Conservation (phyloP, 2,329 filamentous ascomycete genomes). For the Penicillium sumatraense region DNA sequence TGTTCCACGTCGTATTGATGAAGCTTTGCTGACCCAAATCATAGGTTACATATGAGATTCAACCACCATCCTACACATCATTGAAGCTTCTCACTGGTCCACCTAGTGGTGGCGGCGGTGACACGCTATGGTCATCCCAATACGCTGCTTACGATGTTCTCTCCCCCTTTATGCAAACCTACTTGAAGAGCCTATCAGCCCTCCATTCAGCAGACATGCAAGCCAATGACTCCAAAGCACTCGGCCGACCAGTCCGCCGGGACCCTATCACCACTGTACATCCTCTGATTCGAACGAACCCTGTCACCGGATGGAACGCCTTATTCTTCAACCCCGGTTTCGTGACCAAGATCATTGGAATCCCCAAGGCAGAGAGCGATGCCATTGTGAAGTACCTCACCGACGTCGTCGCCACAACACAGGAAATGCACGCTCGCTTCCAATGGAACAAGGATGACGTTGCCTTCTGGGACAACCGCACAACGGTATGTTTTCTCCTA, state of each 20-base stretch:
- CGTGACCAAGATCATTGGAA: conserved; percentile 61
- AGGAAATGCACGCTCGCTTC: conserved; percentile 71
- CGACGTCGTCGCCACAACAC: conserved; percentile 60
- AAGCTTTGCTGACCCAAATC: not conserved
- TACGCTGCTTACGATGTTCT: conserved; percentile 64
- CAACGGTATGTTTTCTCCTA: conserved; percentile 48
- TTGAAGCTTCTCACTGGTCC: conserved; percentile 60
- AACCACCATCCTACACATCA: conserved; percentile 62
- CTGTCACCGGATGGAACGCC: conserved; percentile 66
- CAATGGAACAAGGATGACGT: conserved; percentile 69
- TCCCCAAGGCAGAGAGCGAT: conserved; percentile 61
- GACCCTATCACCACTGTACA: conserved; percentile 60
- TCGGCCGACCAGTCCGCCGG: conserved; percentile 57
- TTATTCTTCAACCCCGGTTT: conserved; percentile 65
- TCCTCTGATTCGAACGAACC: conserved; percentile 63
- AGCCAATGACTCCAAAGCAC: conserved; percentile 54
- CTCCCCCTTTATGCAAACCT: conserved; percentile 61
- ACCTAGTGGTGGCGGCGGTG: conserved; percentile 59
- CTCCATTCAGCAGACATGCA: conserved; percentile 61
- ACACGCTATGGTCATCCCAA: conserved; percentile 62
- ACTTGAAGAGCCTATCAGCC: conserved; percentile 62
- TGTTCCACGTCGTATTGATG: too few species aligned
- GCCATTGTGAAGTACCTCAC: conserved; percentile 58
- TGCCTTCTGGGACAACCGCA: conserved; percentile 70
- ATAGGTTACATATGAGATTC: conserved; percentile 61